A percentile compares a stretch with the other conserved stretches of the same genome.
Evolutionary conservation across 2,329 filamentous ascomycete genomes (phyloP).

Genomic region (Alternaria tenuissima): DNA sequence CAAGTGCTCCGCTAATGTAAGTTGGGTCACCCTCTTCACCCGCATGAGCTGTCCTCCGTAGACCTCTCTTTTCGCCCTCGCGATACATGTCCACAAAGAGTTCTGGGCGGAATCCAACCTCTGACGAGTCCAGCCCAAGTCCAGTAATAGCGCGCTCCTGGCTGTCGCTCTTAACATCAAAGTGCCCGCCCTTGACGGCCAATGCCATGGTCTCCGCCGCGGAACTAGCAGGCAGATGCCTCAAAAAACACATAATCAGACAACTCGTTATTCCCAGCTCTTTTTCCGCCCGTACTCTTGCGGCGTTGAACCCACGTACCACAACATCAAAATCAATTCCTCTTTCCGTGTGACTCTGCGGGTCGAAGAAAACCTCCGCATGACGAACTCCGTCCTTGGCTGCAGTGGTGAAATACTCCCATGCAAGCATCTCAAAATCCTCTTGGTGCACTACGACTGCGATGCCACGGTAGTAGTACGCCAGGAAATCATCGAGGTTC

Average conservation of each 20-base stretch:
- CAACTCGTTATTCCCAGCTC: slow-evolving; percentile 72
- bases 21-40: slow-evolving; percentile 76
- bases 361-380: slow-evolving; percentile 83
- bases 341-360: slow-evolving; percentile 74
- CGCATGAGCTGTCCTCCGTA: slow-evolving; percentile 75
- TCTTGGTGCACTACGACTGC: slow-evolving; percentile 68
- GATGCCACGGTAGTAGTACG: slow-evolving; percentile 82
- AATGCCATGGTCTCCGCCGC: slow-evolving; percentile 51
- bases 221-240: slow-evolving; percentile 71
- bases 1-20: slow-evolving; percentile 71
- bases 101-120: slow-evolving; percentile 55
- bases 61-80: slow-evolving; percentile 60
- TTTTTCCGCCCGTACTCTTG: slow-evolving; percentile 65
- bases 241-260: slow-evolving; percentile 76
- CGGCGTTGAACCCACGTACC: slow-evolving; percentile 68
- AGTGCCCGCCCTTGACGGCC: slow-evolving; percentile 54
- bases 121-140: slow-evolving; percentile 73
- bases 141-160: slow-evolving; percentile 64
- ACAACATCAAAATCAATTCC: slow-evolving; percentile 71
- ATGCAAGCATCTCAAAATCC: slow-evolving; percentile 79
- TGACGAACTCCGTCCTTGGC: slow-evolving; percentile 72
- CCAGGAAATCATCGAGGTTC: slow-evolving; percentile 78
- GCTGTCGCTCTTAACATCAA: slow-evolving; percentile 54
- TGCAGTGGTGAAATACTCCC: slow-evolving; percentile 73
- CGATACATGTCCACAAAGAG: slow-evolving; percentile 70